Evolutionary conservation across 306 rosid species (phyloP), one percentile per base, ranked within the genome.

Genomic region (Dicorynia guianensis): DNA sequence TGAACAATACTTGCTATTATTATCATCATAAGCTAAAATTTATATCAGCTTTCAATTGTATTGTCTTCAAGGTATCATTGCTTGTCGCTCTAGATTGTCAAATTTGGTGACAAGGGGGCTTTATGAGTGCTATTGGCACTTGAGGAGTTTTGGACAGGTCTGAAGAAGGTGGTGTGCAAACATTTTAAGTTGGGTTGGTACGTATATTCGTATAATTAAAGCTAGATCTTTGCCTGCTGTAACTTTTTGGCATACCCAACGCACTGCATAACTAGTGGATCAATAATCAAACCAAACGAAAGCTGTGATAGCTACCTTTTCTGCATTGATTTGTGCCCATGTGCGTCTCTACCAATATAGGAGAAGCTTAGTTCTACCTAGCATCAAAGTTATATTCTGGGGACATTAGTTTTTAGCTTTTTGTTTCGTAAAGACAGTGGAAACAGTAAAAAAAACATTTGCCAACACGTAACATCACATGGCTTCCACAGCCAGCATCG

Each of bases 401-500:
- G 74, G 79, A 76, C 66, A 62, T 76, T 84, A 46, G 49, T 36
- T 69, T 67, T 71, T 71, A 77, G 79, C 68, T 78, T 84, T 72
- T 73, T 25, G 59, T 79, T 77, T 68, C 70, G 40, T 70, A 72
- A 44, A 72, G 67, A 47, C 34, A 9, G 71, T 48, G 46, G 62
- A 76, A 83, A 76, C 53, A 71, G 77, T 52, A 30, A 75, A 64
- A 75, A 64, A 38, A 54, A 76, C 56, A 76, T 60, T 60, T 61
- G 65, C 48, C 11, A 40, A 65, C 57, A 50, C 76, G 78, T 50
- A 78, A 72, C 44, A 69, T 75, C 93, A 86, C 91, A 86, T 89
- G 93, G 88, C 80, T 75, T 83, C 90, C 90, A 79, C 87, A 72
- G 43, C 34, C 50, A 75, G 36, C 53, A 46, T 6, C 47, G 20